A percentile compares a stretch with the other conserved stretches of the same genome.
phyloP scores from a whole-genome alignment of 257 asterid genomes.

The Lithospermum erythrorhizon region DNA sequence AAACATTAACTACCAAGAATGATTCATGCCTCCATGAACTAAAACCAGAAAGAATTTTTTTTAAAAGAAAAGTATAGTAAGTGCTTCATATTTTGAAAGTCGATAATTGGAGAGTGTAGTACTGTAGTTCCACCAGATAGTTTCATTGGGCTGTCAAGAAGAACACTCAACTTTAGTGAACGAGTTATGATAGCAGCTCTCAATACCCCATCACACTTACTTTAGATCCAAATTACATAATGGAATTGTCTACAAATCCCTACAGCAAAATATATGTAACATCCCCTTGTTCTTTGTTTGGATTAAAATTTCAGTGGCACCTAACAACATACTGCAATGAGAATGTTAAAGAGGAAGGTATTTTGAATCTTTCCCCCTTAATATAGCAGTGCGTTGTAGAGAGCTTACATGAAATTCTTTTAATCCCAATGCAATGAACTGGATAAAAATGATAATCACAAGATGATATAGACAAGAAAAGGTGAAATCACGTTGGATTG shows the following conservation, averaged over 20 bases:
- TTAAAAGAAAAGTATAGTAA: no score
- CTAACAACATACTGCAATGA: neutral
- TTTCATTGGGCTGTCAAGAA: neutral
- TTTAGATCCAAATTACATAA: neutral
- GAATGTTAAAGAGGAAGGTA: neutral
- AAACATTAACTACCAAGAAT: neutral
- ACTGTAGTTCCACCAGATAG: neutral
- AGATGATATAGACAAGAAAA: neutral
- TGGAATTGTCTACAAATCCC: neutral
- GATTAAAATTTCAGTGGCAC: neutral
- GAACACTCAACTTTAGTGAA: neutral
- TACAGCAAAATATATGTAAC: neutral
- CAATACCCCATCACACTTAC: neutral
- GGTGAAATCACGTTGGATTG: neutral
- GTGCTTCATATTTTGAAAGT: no score
- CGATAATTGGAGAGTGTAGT: neutral
- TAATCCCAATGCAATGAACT: neutral
- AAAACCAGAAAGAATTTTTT: neutral
- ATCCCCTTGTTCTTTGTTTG: neutral
- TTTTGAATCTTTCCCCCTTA: neutral
- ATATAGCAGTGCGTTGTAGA: neutral
- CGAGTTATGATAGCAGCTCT: neutral
- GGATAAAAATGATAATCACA: no score
- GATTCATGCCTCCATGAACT: neutral
- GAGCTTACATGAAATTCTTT: neutral